Conservation (phyloP, 108 stramenopile genomes). For the Fragilaria crotonensis region DNA sequence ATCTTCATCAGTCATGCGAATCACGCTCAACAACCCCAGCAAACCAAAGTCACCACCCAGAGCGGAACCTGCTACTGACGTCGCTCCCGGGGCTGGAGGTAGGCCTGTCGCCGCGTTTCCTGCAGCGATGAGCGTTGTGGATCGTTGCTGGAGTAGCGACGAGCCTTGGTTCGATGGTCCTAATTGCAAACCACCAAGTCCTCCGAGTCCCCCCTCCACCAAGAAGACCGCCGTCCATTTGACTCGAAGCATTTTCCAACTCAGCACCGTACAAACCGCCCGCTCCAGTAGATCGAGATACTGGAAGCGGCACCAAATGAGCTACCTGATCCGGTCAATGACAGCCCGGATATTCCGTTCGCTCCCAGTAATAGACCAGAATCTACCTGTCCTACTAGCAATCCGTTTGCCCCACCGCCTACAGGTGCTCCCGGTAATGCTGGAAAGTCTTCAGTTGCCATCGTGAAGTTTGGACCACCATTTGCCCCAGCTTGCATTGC, state of each 20-base stretch:
- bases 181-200: conserved; percentile 18
- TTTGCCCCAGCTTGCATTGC: conserved; percentile 51
- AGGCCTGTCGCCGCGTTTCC: conserved; percentile 11
- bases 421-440: conserved; percentile 33
- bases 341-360: background rate
- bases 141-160: conserved; percentile 4
- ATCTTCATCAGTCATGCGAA: conserved; percentile 96
- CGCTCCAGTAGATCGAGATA: background rate
- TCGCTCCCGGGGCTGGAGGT: conserved; percentile 12
- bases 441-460: conserved; percentile 83
- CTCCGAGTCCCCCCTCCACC: conserved; percentile 28
- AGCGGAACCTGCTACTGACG: conserved; percentile 55
- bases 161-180: conserved; percentile 9
- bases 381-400: background rate
- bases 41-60: conserved; percentile 90
- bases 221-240: conserved; percentile 31
- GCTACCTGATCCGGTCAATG: conserved; percentile 1
- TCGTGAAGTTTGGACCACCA: conserved; percentile 60
- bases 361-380: background rate
- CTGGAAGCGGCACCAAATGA: background rate
- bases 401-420: conserved; percentile 4
- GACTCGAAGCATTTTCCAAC: conserved; percentile 12
- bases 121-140: conserved; percentile 4
- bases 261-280: conserved; percentile 21
- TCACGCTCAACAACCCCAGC: conserved; percentile 87